Evolutionary conservation across 176 grass and related monocot genomes (phyloP).

Genomic region (Areca catechu): DNA sequence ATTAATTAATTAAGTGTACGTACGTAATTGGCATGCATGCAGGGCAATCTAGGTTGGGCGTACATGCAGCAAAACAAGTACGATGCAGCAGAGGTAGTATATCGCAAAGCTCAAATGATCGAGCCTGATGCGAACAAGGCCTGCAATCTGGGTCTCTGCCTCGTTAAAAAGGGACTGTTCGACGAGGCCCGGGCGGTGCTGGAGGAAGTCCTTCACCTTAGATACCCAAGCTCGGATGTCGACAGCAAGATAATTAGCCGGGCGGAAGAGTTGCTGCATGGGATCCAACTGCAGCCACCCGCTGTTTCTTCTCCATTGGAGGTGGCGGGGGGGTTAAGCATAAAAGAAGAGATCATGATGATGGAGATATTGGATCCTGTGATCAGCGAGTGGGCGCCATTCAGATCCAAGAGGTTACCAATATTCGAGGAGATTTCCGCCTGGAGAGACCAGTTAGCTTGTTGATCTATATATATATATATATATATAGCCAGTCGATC

Average conservation of each 20-base stretch:
- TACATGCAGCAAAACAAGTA: slow-evolving; percentile 92
- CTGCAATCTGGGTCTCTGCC: slow-evolving; percentile 71
- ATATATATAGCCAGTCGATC: too few species aligned
- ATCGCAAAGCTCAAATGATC: slow-evolving; percentile 57
- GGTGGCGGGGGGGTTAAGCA: slow-evolving; percentile 14
- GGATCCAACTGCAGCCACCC: slow-evolving; percentile 18
- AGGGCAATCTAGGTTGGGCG: slow-evolving; percentile 93
- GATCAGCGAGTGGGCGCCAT: slow-evolving; percentile 58
- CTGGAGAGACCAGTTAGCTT: slow-evolving; percentile 74
- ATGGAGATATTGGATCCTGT: slow-evolving; percentile 58
- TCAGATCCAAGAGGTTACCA: slow-evolving; percentile 66
- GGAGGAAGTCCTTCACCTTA: slow-evolving; percentile 28
- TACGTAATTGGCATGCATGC: too few species aligned
- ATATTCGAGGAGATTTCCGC: slow-evolving; percentile 87
- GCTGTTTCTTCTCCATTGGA: slow-evolving; percentile 11
- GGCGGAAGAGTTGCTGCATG: slow-evolving; percentile 48
- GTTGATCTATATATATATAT: too few species aligned
- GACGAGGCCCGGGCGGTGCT: slow-evolving; percentile 40
- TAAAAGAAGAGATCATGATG: slow-evolving; percentile 54
- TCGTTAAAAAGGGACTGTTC: slow-evolving; percentile 48
- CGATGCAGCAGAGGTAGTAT: slow-evolving; percentile 56
- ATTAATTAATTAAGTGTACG: too few species aligned
- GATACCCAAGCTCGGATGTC: slow-evolving; percentile 30
- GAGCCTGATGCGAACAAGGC: slow-evolving; percentile 82
- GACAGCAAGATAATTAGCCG: slow-evolving; percentile 43